A percentile compares a stretch with the other conserved stretches of the same genome.
phyloP scores from a whole-genome alignment of 495 filamentous ascomycete genomes.

The Stereocaulon alpinum region DNA sequence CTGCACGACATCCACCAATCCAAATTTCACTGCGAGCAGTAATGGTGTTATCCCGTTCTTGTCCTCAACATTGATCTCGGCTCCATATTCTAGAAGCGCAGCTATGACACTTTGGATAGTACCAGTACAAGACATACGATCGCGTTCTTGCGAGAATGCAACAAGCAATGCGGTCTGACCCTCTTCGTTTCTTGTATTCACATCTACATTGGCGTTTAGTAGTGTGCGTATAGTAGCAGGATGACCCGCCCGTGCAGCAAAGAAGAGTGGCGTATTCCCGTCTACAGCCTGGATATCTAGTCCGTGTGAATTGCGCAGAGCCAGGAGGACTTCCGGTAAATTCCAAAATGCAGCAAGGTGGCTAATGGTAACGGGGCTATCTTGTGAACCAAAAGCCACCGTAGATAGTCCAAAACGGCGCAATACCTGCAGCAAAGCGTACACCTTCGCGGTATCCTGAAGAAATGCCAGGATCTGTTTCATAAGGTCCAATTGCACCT shows the following conservation, averaged over 20 bases:
- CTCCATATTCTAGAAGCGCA: constrained; percentile 27
- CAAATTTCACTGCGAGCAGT: background rate
- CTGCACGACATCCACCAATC: background rate
- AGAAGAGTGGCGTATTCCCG: background rate
- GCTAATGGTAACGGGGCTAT: background rate
- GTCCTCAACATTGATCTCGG: constrained; percentile 33
- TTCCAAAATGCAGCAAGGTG: background rate
- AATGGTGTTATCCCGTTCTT: constrained; percentile 31
- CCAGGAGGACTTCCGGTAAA: background rate
- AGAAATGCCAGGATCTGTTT: constrained; percentile 24
- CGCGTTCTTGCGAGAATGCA: background rate
- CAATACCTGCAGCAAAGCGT: background rate
- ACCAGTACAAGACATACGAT: background rate
- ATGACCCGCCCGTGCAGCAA: background rate
- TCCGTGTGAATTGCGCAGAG: background rate
- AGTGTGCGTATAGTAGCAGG: background rate
- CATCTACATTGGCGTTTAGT: background rate
- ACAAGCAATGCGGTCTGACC: background rate
- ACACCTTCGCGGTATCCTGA: background rate
- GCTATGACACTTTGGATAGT: background rate
- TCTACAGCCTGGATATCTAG: no score
- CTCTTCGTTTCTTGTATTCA: background rate
- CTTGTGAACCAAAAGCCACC: background rate
- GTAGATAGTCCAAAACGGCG: background rate
- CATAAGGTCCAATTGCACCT: constrained; percentile 5